phyloP scores from a whole-genome alignment of 768 basidiomycete species.

The Infundibulicybe gibba region DNA sequence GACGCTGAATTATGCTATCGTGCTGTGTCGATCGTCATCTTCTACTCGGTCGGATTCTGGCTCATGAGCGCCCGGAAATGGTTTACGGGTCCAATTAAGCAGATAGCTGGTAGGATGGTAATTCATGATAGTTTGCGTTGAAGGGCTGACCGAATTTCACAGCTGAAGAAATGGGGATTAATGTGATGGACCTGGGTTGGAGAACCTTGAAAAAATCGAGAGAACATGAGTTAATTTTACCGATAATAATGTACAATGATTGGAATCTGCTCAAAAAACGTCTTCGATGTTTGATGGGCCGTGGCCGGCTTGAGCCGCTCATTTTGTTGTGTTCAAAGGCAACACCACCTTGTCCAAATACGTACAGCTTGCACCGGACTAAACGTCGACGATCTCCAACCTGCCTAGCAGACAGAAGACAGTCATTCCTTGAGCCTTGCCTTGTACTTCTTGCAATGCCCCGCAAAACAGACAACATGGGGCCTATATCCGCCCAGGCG shows the following conservation, averaged over 20 bases:
- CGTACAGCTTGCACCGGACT: too few species aligned
- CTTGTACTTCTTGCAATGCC: conserved; percentile 43
- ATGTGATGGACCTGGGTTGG: conserved; percentile 35
- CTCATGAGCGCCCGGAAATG: conserved; percentile 65
- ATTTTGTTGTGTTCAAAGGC: too few species aligned
- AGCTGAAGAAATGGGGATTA: conserved; percentile 49
- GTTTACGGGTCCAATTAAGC: conserved; percentile 69
- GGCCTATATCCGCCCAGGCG: conserved; percentile 62
- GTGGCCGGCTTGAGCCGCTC: too few species aligned
- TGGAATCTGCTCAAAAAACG: too few species aligned
- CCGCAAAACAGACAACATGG: conserved; percentile 57
- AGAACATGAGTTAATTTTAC: background rate
- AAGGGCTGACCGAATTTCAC: background rate
- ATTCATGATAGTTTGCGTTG: background rate
- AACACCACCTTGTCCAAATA: too few species aligned
- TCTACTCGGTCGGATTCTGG: conserved; percentile 69
- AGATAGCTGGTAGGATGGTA: conserved; percentile 47
- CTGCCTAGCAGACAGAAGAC: too few species aligned
- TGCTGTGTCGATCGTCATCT: conserved; percentile 73
- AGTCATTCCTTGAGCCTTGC: too few species aligned
- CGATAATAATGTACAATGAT: too few species aligned
- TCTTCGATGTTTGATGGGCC: too few species aligned
- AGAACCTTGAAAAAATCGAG: background rate
- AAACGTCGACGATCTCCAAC: too few species aligned
- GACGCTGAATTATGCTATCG: conserved; percentile 73